Evolutionary conservation across 2,329 filamentous ascomycete genomes (phyloP).

Genomic region (Verticillium longisporum): DNA sequence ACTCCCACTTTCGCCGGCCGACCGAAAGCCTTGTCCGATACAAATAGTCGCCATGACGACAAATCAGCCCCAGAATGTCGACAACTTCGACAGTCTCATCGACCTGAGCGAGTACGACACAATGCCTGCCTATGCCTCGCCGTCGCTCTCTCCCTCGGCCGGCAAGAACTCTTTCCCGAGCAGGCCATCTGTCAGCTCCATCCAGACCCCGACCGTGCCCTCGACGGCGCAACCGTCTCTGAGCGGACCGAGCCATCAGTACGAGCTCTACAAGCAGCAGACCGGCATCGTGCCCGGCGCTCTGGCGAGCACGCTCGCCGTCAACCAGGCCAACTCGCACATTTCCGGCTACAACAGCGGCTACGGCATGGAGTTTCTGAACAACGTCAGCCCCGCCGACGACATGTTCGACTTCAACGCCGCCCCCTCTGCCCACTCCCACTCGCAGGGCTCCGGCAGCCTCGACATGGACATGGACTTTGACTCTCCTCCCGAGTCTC

Average conservation of each 20-base stretch:
- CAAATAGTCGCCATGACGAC: conserved; percentile 1
- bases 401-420: conserved; percentile 69
- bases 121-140: conserved; percentile 49
- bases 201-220: conserved; percentile 46
- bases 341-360: conserved; percentile 47
- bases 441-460: conserved; percentile 49
- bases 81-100: conserved; percentile 51
- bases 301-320: conserved; percentile 69
- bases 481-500: conserved; percentile 38
- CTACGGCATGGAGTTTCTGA: conserved; percentile 41
- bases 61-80: conserved; percentile 29
- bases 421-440: conserved; percentile 30
- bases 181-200: conserved; percentile 43
- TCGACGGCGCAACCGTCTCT: conserved; percentile 52
- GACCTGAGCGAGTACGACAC: conserved; percentile 59
- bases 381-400: conserved; percentile 52
- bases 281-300: conserved; percentile 86
- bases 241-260: conserved; percentile 84
- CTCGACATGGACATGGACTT: conserved; percentile 61
- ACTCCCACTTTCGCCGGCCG: not conserved
- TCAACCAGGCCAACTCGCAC: conserved; percentile 56
- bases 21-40: not conserved
- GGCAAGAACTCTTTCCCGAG: conserved; percentile 46
- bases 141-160: conserved; percentile 50
- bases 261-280: conserved; percentile 92